phyloP scores from a whole-genome alignment of 129 eudicot genomes.

The Artemisia argyi region DNA sequence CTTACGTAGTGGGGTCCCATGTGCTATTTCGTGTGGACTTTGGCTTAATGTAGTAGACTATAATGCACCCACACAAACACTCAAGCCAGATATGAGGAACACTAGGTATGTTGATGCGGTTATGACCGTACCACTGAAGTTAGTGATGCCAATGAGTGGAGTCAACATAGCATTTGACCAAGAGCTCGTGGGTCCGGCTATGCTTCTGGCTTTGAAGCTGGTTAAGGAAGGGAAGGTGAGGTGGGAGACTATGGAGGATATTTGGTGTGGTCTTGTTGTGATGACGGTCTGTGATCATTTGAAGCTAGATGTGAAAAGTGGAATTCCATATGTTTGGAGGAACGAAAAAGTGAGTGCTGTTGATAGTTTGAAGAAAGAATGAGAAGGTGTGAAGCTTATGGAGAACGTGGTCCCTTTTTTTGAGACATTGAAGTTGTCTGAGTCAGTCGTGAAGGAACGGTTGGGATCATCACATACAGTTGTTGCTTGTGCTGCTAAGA shows the following conservation, averaged over 20 bases:
- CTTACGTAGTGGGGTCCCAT: slow-evolving; percentile 73
- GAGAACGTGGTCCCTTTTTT: slow-evolving; percentile 89
- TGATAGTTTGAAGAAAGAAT: slow-evolving; percentile 88
- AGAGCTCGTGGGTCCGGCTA: slow-evolving; percentile 77
- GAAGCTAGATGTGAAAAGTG: slow-evolving; percentile 78
- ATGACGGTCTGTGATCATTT: slow-evolving; percentile 79
- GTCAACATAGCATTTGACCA: slow-evolving; percentile 75
- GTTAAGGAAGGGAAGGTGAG: slow-evolving; percentile 77
- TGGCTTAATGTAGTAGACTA: slow-evolving; percentile 94
- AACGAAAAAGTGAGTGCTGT: slow-evolving; percentile 79
- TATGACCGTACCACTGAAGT: slow-evolving; percentile 68
- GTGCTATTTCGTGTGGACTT: slow-evolving; percentile 88
- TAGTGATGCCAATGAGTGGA: slow-evolving; percentile 91
- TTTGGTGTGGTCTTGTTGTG: slow-evolving; percentile 86
- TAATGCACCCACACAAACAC: slow-evolving; percentile 96
- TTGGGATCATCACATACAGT: slow-evolving; percentile 45
- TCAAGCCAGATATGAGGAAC: slow-evolving; percentile 71
- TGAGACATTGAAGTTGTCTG: slow-evolving; percentile 58
- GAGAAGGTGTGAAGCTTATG: slow-evolving; percentile 94
- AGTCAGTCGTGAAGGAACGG: slow-evolving; percentile 54
- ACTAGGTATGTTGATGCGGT: slow-evolving; percentile 86
- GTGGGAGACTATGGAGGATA: slow-evolving; percentile 93
- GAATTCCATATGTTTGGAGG: slow-evolving; percentile 94
- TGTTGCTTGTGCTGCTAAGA: slow-evolving; percentile 57
- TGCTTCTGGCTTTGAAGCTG: slow-evolving; percentile 75